Conservation (phyloP, 2,329 filamentous ascomycete genomes). For the Colletotrichum sp. region DNA sequence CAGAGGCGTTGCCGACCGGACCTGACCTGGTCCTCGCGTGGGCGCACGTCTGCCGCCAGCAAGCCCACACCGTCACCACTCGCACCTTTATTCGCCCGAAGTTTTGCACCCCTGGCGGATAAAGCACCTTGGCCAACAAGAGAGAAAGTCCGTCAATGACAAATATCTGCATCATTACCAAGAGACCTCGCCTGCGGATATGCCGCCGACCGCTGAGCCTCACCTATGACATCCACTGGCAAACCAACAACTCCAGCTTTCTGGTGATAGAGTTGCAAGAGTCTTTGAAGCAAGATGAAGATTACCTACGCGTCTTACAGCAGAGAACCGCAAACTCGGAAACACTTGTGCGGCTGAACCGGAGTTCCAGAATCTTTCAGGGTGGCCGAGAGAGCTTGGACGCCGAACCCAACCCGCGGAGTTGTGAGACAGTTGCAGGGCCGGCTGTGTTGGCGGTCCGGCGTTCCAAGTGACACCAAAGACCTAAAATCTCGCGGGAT, state of each 20-base stretch:
- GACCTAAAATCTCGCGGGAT: background rate
- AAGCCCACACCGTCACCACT: background rate
- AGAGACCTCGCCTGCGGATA: background rate
- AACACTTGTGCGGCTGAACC: slow-evolving; percentile 5
- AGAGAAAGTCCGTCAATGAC: slow-evolving; percentile 12
- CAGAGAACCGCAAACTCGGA: background rate
- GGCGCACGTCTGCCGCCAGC: background rate
- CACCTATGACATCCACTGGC: background rate
- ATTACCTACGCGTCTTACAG: background rate
- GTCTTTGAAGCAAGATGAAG: background rate
- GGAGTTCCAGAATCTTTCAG: slow-evolving; percentile 14
- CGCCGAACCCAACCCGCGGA: slow-evolving; percentile 1
- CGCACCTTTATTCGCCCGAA: slow-evolving; percentile 19
- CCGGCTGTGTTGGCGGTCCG: slow-evolving; percentile 6
- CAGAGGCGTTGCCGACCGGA: background rate
- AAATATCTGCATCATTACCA: background rate
- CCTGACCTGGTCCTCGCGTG: background rate
- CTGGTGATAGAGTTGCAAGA: background rate
- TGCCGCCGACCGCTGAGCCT: background rate
- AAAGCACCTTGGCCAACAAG: background rate
- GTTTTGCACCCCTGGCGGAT: background rate
- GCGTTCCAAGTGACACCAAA: background rate
- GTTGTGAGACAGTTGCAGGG: slow-evolving; percentile 16
- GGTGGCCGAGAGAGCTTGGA: background rate
- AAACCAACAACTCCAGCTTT: background rate